A percentile compares a stretch with the other conserved stretches of the same genome.
phyloP scores from a whole-genome alignment of 352 stramenopile genomes.

The Phytophthora kernoviae region DNA sequence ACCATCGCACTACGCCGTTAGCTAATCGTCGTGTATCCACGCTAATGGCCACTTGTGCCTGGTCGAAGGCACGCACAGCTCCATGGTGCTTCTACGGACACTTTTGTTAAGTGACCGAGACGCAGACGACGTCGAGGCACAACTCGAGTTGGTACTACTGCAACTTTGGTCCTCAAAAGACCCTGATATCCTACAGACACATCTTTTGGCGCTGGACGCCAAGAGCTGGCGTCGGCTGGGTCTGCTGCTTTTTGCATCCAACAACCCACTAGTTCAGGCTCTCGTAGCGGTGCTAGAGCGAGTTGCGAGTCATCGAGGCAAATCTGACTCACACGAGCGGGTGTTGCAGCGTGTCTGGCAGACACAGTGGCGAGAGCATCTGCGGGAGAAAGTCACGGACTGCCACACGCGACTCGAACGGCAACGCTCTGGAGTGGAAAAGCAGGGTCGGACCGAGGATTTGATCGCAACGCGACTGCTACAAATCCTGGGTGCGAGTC shows the following conservation, averaged over 20 bases:
- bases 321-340: conserved; percentile 3
- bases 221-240: conserved; percentile 33
- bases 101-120: conserved; percentile 17
- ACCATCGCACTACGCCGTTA: conserved; percentile 21
- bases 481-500: conserved; percentile 29
- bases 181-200: conserved; percentile 7
- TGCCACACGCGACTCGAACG: conserved; percentile 26
- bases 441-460: conserved; percentile 18
- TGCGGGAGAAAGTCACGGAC: conserved; percentile 30
- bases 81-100: conserved; percentile 12
- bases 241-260: conserved; percentile 30
- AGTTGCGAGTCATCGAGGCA: conserved; percentile 5
- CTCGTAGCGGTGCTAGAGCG: conserved; percentile 27
- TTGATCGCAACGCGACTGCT: conserved; percentile 29
- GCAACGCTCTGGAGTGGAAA: conserved; percentile 15
- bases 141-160: conserved; percentile 30
- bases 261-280: conserved; percentile 20
- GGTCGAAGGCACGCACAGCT: conserved; percentile 1
- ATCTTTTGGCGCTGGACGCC: conserved; percentile 20
- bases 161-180: conserved; percentile 24
- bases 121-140: conserved; percentile 5
- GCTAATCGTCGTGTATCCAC: conserved; percentile 22
- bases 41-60: conserved; percentile 17
- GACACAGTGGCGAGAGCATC: conserved; percentile 21
- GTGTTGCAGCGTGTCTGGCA: conserved; percentile 22